Conservation (phyloP, 2,329 filamentous ascomycete genomes). For the Clonostachys sp. region DNA sequence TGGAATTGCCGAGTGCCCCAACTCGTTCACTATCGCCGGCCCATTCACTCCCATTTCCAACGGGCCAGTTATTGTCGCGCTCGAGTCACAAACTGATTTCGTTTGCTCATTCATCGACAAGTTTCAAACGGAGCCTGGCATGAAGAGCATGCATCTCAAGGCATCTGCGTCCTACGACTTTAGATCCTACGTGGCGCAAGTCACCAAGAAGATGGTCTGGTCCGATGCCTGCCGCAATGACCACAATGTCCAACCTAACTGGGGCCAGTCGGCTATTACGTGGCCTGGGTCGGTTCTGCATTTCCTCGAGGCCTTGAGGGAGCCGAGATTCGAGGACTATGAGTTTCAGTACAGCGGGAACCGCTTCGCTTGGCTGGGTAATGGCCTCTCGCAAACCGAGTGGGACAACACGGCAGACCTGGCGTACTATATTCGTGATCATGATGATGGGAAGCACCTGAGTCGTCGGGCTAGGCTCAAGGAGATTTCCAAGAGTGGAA, state of each 20-base stretch:
- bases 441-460: constrained; percentile 23
- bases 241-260: constrained; percentile 1
- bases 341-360: constrained; percentile 31
- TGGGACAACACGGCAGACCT: constrained; percentile 29
- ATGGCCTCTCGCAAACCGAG: constrained; percentile 36
- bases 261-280: neutral
- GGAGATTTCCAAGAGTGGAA: constrained; percentile 5
- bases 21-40: constrained; percentile 21
- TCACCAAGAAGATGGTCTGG: constrained; percentile 8
- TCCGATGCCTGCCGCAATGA: constrained; percentile 1
- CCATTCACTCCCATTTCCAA: constrained; percentile 26
- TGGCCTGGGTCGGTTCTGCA: constrained; percentile 33
- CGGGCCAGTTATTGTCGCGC: constrained; percentile 25
- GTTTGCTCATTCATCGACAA: constrained; percentile 3
- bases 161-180: neutral
- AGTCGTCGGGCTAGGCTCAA: constrained; percentile 4
- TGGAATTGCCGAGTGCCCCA: constrained; percentile 15
- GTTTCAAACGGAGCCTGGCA: neutral
- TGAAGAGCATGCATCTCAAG: neutral
- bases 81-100: constrained; percentile 21
- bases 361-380: constrained; percentile 31
- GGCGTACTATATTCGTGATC: constrained; percentile 28
- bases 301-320: constrained; percentile 39
- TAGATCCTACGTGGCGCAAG: neutral
- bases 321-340: constrained; percentile 40